Percentiles rank a stretch among this genome's conserved stretches.
Conservation (phyloP, 352 stramenopile species). For the Peronospora farinosa region DNA sequence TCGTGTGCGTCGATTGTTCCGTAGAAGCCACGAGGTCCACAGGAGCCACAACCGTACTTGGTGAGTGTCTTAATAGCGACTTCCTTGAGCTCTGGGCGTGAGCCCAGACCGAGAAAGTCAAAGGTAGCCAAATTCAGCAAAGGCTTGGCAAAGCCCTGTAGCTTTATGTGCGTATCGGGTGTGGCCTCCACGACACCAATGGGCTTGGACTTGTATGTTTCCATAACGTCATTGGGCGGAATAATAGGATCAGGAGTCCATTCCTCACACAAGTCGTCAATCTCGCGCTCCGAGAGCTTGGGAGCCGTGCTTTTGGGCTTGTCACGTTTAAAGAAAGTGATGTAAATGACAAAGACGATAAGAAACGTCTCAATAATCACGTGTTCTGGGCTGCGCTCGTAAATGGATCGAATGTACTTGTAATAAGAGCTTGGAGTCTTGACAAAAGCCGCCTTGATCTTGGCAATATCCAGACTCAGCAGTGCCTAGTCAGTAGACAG, state of each 20-base stretch:
- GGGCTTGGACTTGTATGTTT: conserved; percentile 35
- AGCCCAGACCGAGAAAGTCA: conserved; percentile 93
- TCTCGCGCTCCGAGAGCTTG: conserved; percentile 82
- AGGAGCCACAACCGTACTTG: conserved; percentile 96
- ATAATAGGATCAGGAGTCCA: conserved; percentile 87
- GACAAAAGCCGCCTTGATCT: conserved; percentile 55
- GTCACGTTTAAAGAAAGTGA: conserved; percentile 86
- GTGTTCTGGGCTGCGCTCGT: conserved; percentile 86
- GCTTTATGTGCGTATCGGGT: conserved; percentile 73
- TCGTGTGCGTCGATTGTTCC: conserved; percentile 92
- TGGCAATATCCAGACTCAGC: conserved; percentile 46
- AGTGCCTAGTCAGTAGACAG: conserved; percentile 33
- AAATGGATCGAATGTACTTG: conserved; percentile 80
- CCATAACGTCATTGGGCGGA: conserved; percentile 33
- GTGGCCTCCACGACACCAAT: conserved; percentile 77
- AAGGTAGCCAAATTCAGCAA: conserved; percentile 95
- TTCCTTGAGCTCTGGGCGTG: conserved; percentile 79
- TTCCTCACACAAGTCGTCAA: conserved; percentile 87
- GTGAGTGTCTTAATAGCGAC: conserved; percentile 86
- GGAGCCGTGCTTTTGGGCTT: conserved; percentile 46
- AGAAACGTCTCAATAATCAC: conserved; percentile 96
- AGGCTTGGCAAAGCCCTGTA: conserved; percentile 54
- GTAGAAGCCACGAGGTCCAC: conserved; percentile 97
- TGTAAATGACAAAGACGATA: conserved; percentile 93
- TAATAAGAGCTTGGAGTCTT: conserved; percentile 70